Conservation (phyloP, 164 flowering plant species). For the Nymphaea colorata region DNA sequence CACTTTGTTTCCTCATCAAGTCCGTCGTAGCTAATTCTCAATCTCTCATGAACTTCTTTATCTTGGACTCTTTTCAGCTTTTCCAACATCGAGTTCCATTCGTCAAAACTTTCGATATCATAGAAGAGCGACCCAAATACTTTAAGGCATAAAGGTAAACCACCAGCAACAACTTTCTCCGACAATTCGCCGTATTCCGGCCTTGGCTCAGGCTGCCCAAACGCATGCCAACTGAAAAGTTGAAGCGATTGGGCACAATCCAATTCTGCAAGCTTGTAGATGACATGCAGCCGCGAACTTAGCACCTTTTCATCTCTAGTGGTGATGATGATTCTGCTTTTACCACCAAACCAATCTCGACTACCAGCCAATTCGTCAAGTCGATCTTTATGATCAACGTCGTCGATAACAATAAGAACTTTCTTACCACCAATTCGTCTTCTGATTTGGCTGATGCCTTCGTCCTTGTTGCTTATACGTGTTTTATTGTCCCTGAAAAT, state of each 20-base stretch:
- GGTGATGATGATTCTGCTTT: constrained; percentile 16
- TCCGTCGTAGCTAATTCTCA: too few relatives aligned
- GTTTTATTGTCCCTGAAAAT: not conserved
- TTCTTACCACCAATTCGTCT: not conserved
- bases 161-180: not conserved
- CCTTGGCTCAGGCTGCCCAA: not conserved
- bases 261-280: not conserved
- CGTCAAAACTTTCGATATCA: not conserved
- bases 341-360: constrained; percentile 11
- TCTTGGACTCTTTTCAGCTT: too few relatives aligned
- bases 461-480: not conserved
- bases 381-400: constrained; percentile 10
- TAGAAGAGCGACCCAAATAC: constrained; percentile 2
- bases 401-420: constrained; percentile 15
- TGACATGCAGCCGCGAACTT: not conserved
- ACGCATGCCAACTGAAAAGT: constrained; percentile 9
- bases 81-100: too few relatives aligned
- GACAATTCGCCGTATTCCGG: not conserved
- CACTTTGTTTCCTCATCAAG: too few relatives aligned
- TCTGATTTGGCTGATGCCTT: constrained; percentile 1
- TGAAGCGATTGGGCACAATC: constrained; percentile 1
- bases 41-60: too few relatives aligned
- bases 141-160: constrained; percentile 4
- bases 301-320: constrained; percentile 2
- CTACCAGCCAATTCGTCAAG: constrained; percentile 8